These are phyloP conservation scores for Butyriboletus appendiculatus DNA, from an alignment of 1,284 basidiomycete species.

Conservation along the genomic window DNA sequence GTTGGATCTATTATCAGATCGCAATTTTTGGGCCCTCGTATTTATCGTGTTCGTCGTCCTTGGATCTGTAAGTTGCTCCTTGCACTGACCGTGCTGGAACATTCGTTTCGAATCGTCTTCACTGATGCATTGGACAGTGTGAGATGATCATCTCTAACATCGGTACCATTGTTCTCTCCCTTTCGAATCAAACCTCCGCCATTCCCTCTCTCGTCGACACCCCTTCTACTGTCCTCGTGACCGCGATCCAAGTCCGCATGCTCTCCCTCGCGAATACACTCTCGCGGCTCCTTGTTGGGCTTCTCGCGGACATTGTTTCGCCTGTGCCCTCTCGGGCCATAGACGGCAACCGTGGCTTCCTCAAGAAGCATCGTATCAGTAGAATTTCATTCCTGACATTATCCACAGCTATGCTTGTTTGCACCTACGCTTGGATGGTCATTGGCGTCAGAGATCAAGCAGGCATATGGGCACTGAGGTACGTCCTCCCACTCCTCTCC, in stretches of 20 bases:
- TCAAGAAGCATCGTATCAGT: conserved; percentile 56
- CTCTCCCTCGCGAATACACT: conserved; percentile 70
- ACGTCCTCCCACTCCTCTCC: conserved; percentile 6
- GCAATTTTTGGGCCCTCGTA: conserved; percentile 58
- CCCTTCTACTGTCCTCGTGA: conserved; percentile 35
- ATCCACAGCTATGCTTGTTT: conserved; percentile 47
- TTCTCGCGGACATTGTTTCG: conserved; percentile 68
- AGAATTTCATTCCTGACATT: conserved; percentile 58
- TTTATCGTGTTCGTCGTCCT: conserved; percentile 48
- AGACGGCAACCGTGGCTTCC: conserved; percentile 33
- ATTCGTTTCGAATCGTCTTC: background rate
- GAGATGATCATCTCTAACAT: conserved; percentile 84
- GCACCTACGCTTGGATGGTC: conserved; percentile 56
- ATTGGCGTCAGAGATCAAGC: conserved; percentile 47
- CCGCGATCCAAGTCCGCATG: conserved; percentile 65
- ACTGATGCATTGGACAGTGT: conserved; percentile 43
- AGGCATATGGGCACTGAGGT: conserved; percentile 66
- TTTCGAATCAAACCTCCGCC: conserved; percentile 41
- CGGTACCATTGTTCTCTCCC: conserved; percentile 69
- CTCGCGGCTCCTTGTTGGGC: conserved; percentile 68
- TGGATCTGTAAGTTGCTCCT: conserved; percentile 54
- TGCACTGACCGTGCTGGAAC: background rate
- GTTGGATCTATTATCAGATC: conserved; percentile 52
- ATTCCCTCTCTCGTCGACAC: conserved; percentile 13
- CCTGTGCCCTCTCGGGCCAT: conserved; percentile 48